Evolutionary conservation across 768 basidiomycete genomes (phyloP), one percentile per base, ranked within the genome.

Genomic region (Saitozyma podzolica): DNA sequence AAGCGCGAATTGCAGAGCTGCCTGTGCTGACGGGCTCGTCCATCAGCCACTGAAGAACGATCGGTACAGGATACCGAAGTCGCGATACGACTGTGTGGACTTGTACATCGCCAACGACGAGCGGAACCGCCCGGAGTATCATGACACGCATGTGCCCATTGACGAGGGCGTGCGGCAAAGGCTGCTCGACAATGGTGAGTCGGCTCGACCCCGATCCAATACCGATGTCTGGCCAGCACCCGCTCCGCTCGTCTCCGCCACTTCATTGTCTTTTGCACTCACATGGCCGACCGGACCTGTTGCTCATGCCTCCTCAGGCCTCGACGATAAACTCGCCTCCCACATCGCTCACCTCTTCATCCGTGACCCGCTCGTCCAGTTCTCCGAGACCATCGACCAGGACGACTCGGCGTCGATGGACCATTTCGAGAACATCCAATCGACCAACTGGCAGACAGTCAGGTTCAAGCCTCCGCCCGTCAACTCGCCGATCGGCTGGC

Each of bases 371-470:
- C 83, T 99, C 53, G 94, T 98, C 14, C 83, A 98, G 50, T 99
- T 97, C 77, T 89, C 89, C 37, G 96, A 99, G 80, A 91, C 88
- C 2, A 87, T 98, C 59, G 84, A 94, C 73, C 93, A 95, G 80
- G 92, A 98, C 75, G 93, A 99, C 77, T 80, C 82, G 50, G 82
- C 82, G 8, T 95, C 92, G 63, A 91, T 85, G 63, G 96, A 98
- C 76, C 96, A 99, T 77, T 98, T 98, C 66, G 96, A 99, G 90
- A 98, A 97, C 74, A 88, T 99, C 29, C 96, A 99, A 85, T 98
- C 96, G 2, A 99, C 96, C 5, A 99, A 99, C 74, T 99, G 96
- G 96, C 96, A 99, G 81, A 97, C 96, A 0, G 83, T 99, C 40
- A 86, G 96, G 53, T 99, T 99, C 85, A 99, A 99, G 78, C 96